Evolutionary conservation across 129 eudicot genomes (phyloP).

Genomic region (Artemisia tridentata): DNA sequence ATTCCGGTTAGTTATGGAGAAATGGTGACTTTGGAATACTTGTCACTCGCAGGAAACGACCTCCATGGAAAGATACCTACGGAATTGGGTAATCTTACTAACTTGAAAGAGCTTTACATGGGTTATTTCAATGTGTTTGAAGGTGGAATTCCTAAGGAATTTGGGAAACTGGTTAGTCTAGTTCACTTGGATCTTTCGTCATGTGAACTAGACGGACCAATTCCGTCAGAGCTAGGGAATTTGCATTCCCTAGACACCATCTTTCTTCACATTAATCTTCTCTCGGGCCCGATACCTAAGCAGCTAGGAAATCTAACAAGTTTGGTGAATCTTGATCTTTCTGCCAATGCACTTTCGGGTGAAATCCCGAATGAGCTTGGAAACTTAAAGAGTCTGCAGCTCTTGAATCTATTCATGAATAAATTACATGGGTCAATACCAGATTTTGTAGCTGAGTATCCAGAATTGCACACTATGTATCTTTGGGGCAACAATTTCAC

Average conservation of each 20-base stretch:
- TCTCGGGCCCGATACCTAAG: conserved; percentile 78
- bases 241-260: conserved; percentile 69
- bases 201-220: conserved; percentile 74
- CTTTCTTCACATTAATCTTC: conserved; percentile 59
- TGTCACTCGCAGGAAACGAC: conserved; percentile 84
- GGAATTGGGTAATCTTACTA: conserved; percentile 89
- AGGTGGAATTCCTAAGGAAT: conserved; percentile 78
- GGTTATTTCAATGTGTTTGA: conserved; percentile 74
- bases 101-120: conserved; percentile 72
- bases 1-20: conserved; percentile 64
- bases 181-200: conserved; percentile 76
- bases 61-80: conserved; percentile 67
- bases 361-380: conserved; percentile 75
- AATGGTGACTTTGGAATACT: conserved; percentile 50
- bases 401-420: conserved; percentile 84
- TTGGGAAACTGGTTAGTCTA: conserved; percentile 68
- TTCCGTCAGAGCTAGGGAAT: conserved; percentile 74
- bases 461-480: conserved; percentile 48
- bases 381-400: conserved; percentile 46
- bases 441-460: conserved; percentile 72
- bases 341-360: conserved; percentile 71
- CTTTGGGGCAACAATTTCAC: conserved; percentile 97
- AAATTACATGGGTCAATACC: conserved; percentile 88
- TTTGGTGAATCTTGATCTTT: conserved; percentile 76
- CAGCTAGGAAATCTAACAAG: conserved; percentile 73